phyloP scores from a whole-genome alignment of 2,329 filamentous ascomycete species.

The Neoarthrinium moseri region DNA sequence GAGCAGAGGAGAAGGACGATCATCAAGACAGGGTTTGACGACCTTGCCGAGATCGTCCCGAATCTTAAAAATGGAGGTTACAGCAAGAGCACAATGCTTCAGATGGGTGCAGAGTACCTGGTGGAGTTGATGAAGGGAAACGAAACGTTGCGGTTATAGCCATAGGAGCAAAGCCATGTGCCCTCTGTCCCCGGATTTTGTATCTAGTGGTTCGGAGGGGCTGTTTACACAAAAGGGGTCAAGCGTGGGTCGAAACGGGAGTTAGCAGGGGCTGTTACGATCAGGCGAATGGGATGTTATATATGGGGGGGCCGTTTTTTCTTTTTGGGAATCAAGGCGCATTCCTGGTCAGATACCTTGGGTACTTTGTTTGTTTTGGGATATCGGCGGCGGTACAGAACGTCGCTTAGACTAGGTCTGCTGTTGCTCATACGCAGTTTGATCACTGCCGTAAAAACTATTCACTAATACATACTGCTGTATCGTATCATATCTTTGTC shows the following conservation, averaged over 20 bases:
- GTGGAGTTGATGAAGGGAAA: constrained; percentile 72
- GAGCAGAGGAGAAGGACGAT: constrained; percentile 60
- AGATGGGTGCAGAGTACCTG: constrained; percentile 76
- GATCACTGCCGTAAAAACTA: constrained; percentile 6
- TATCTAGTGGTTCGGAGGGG: constrained; percentile 2
- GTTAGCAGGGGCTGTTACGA: neutral
- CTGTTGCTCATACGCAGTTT: constrained; percentile 3
- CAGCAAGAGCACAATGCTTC: constrained; percentile 79
- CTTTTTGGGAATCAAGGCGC: neutral
- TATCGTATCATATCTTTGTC: neutral
- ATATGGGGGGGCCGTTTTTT: constrained; percentile 5
- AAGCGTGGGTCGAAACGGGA: neutral
- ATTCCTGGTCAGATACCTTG: constrained; percentile 9
- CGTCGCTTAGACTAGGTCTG: neutral
- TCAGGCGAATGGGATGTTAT: neutral
- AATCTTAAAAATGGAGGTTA: constrained; percentile 71
- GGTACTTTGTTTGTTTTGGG: constrained; percentile 6
- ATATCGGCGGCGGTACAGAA: neutral
- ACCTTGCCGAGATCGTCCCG: constrained; percentile 75
- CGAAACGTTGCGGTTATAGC: constrained; percentile 46
- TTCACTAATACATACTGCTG: constrained; percentile 5
- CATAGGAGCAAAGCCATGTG: constrained; percentile 22
- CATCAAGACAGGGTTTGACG: constrained; percentile 78
- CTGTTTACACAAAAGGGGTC: constrained; percentile 3
- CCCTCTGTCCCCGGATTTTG: constrained; percentile 8